phyloP scores from a whole-genome alignment of 176 grass and related monocot species.

The Miscanthus lutarioriparius region DNA sequence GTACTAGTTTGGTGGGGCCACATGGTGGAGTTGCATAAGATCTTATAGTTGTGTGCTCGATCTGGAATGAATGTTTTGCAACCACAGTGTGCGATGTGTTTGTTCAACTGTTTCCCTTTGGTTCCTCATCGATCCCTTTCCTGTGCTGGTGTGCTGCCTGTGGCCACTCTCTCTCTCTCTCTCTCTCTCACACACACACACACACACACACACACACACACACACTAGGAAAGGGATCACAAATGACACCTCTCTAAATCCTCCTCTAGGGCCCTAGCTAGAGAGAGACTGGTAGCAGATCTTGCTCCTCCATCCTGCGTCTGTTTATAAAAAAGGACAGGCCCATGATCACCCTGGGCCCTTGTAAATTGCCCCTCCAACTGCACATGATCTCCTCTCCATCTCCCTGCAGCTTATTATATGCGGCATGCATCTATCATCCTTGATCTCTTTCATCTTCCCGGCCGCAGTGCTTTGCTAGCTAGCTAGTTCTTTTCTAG shows the following conservation, averaged over 20 bases:
- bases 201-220: too few species aligned
- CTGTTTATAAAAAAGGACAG: conserved; percentile 56
- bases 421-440: not conserved
- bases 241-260: conserved; percentile 40
- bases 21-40: conserved; percentile 30
- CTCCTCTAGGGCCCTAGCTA: conserved; percentile 23
- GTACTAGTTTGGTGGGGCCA: not conserved
- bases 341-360: conserved; percentile 49
- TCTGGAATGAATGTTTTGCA: conserved; percentile 42
- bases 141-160: conserved; percentile 23
- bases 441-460: conserved; percentile 37
- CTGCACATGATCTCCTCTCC: conserved; percentile 44
- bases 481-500: conserved; percentile 6
- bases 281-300: conserved; percentile 43
- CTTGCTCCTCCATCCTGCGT: conserved; percentile 29
- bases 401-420: conserved; percentile 21
- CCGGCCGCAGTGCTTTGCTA: not conserved
- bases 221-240: conserved; percentile 37
- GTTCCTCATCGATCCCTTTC: conserved; percentile 25
- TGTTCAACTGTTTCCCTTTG: conserved; percentile 27
- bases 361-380: conserved; percentile 59
- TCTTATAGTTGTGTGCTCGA: conserved; percentile 1
- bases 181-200: not conserved
- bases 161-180: conserved; percentile 22
- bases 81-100: conserved; percentile 18